phyloP scores from a whole-genome alignment of 176 grass and related monocot genomes.

The Thinopyrum elongatum region DNA sequence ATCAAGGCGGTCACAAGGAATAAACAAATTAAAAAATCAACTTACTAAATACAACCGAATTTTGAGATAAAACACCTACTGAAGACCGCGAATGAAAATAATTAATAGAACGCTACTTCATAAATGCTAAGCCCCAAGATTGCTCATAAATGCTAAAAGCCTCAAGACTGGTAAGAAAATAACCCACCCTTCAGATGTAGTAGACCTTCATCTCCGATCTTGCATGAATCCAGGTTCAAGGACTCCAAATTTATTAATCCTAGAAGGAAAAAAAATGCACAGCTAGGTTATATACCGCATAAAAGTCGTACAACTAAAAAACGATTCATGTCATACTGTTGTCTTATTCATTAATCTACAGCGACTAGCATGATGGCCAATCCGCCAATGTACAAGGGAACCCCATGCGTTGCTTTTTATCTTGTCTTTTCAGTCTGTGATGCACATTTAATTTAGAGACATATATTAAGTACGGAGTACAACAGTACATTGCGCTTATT shows the following conservation, averaged over 20 bases:
- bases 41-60: neutral
- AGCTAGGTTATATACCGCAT: conserved; percentile 6
- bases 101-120: neutral
- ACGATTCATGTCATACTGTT: too few species aligned
- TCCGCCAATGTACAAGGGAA: neutral
- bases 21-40: neutral
- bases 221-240: conserved; percentile 96
- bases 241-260: conserved; percentile 82
- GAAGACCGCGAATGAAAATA: neutral
- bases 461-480: neutral
- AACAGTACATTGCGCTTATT: neutral
- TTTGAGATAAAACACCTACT: too few species aligned
- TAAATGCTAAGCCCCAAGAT: neutral
- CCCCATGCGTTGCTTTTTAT: neutral
- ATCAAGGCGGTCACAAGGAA: neutral
- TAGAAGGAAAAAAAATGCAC: conserved; percentile 30
- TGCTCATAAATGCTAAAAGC: neutral
- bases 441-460: neutral
- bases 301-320: neutral
- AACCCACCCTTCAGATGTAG: conserved; percentile 69
- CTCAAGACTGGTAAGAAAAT: neutral
- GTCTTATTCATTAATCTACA: too few species aligned
- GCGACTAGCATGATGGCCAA: neutral
- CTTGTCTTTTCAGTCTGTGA: neutral
- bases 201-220: conserved; percentile 78